phyloP scores from a whole-genome alignment of 1,139 yeast genomes.

The Arxiozyma heterogenica region DNA sequence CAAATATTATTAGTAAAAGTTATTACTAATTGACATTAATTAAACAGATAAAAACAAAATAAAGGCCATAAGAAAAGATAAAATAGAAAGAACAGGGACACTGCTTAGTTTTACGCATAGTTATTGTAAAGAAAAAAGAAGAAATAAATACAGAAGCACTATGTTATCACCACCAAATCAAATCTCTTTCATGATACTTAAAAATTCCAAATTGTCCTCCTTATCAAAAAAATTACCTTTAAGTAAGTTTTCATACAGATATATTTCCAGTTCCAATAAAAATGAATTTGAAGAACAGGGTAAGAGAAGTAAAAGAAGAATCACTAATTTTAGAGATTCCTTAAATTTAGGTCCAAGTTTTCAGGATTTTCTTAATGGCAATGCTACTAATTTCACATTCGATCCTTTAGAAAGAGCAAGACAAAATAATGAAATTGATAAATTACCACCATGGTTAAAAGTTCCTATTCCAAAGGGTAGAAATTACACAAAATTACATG shows the following conservation, averaged over 20 bases:
- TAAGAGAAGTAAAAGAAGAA: constrained; percentile 35
- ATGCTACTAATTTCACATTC: constrained; percentile 54
- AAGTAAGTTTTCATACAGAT: not conserved
- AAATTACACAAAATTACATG: constrained; percentile 67
- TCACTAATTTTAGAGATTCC: constrained; percentile 59
- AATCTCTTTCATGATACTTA: not conserved
- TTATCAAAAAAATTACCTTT: not conserved
- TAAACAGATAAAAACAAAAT: not conserved
- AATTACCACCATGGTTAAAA: constrained; percentile 84
- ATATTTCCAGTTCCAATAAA: not conserved
- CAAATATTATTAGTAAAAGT: not conserved
- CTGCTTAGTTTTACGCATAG: no score
- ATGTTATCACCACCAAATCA: not conserved
- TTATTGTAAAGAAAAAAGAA: no score
- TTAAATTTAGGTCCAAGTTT: constrained; percentile 85
- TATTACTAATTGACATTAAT: no score
- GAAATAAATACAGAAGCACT: not conserved
- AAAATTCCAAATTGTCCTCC: not conserved
- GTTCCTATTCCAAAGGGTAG: constrained; percentile 93
- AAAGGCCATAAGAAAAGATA: not conserved
- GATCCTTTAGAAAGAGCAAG: constrained; percentile 73
- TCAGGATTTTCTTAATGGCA: constrained; percentile 79
- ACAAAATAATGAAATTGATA: constrained; percentile 24
- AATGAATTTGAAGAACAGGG: not conserved
- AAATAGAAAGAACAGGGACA: not conserved